Evolutionary conservation across 306 rosid species (phyloP).

Genomic region (Prunus kanzakura): DNA sequence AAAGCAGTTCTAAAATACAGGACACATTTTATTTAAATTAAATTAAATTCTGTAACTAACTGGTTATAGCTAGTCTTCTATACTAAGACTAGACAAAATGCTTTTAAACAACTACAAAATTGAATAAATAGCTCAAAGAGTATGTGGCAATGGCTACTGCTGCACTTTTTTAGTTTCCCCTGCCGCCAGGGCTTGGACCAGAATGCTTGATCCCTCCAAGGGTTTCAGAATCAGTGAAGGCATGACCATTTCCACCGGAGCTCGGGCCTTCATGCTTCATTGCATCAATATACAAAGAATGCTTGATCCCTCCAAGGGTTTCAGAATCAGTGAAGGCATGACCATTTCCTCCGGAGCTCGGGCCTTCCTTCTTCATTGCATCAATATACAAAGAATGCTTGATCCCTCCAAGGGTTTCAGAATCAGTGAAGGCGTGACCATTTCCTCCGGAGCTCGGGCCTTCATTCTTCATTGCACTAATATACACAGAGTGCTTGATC

Average conservation of each 20-base stretch:
- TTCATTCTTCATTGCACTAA: conserved; percentile 21
- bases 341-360: conserved; percentile 20
- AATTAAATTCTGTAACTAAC: no score
- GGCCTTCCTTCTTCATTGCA: conserved; percentile 32
- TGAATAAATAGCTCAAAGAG: background rate
- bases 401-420: conserved; percentile 27
- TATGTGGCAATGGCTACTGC: background rate
- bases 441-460: conserved; percentile 28
- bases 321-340: conserved; percentile 17
- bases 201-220: conserved; percentile 23
- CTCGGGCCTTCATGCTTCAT: conserved; percentile 35
- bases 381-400: background rate
- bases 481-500: background rate
- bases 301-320: conserved; percentile 21
- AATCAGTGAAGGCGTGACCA: conserved; percentile 18
- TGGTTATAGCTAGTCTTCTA: no score
- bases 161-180: conserved; percentile 17
- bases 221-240: conserved; percentile 15
- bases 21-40: background rate
- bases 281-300: background rate
- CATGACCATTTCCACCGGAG: conserved; percentile 20
- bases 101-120: background rate
- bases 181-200: conserved; percentile 25
- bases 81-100: no score
- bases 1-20: background rate